phyloP scores from a whole-genome alignment of 2,329 filamentous ascomycete species.

The Helicocarpus griseus region DNA sequence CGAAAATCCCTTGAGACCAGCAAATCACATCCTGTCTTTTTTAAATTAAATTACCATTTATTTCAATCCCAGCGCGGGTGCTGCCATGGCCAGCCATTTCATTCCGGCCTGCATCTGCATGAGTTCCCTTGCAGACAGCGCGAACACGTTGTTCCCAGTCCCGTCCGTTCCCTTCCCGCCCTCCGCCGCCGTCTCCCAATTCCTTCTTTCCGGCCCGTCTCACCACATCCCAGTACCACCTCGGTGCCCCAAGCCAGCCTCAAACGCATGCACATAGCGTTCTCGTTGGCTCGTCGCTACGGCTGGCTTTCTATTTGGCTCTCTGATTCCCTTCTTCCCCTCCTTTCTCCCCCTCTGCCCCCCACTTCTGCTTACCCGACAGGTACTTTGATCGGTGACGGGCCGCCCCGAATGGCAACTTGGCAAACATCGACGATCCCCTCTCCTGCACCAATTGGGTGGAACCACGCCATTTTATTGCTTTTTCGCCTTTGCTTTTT shows the following conservation, averaged over 20 bases:
- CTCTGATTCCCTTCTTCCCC: background rate
- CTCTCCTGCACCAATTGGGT: background rate
- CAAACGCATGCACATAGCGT: no score
- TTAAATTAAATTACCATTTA: background rate
- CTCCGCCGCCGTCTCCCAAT: background rate
- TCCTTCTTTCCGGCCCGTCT: background rate
- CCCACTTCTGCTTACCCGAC: background rate
- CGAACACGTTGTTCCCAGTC: slow-evolving; percentile 1
- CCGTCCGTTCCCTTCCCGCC: background rate
- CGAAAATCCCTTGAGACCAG: background rate
- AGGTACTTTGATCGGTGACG: slow-evolving; percentile 1
- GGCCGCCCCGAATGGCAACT: slow-evolving; percentile 3
- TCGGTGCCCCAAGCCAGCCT: background rate
- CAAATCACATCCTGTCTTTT: background rate
- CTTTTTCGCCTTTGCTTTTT: background rate
- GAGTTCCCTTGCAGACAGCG: background rate
- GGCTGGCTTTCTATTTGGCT: background rate
- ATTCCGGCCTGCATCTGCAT: slow-evolving; percentile 1
- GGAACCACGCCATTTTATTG: background rate
- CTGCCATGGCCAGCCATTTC: background rate
- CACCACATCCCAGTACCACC: background rate
- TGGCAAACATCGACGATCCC: slow-evolving; percentile 1
- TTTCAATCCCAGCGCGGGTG: background rate
- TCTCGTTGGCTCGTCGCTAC: background rate
- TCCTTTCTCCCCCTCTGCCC: no score